Conservation (phyloP, 495 filamentous ascomycete species). For the Hamigera avellanea region DNA sequence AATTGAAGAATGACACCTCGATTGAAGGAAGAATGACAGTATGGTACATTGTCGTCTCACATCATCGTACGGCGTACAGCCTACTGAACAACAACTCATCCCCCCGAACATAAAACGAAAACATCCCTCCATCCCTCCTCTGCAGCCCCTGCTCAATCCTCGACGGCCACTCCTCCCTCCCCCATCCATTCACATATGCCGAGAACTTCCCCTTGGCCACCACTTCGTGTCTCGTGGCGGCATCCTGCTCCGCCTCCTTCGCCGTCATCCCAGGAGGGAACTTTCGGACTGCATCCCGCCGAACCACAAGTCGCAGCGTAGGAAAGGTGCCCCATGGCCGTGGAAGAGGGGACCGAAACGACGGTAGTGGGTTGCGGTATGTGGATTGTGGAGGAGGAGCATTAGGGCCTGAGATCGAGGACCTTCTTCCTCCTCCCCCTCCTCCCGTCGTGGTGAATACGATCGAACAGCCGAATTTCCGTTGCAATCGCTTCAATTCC, state of each 20-base stretch:
- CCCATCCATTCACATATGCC: slow-evolving; percentile 36
- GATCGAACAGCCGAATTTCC: slow-evolving; percentile 27
- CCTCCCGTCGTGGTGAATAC: slow-evolving; percentile 25
- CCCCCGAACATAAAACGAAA: slow-evolving; percentile 14
- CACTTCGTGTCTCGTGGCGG: slow-evolving; percentile 27
- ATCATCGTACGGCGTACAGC: no score
- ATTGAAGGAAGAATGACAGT: no score
- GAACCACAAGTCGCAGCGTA: slow-evolving; percentile 33
- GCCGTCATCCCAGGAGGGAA: slow-evolving; percentile 45
- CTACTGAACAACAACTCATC: background rate
- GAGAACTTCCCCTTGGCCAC: slow-evolving; percentile 29
- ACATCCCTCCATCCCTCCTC: slow-evolving; percentile 17
- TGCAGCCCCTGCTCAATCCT: slow-evolving; percentile 21
- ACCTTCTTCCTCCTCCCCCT: slow-evolving; percentile 11
- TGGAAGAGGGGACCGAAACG: slow-evolving; percentile 31
- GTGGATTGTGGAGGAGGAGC: no score
- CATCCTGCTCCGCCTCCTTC: slow-evolving; percentile 43
- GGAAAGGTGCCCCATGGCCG: slow-evolving; percentile 36
- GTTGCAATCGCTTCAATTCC: slow-evolving; percentile 24
- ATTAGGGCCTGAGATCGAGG: slow-evolving; percentile 15
- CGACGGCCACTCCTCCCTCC: slow-evolving; percentile 30
- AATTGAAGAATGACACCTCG: no score
- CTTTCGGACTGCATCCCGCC: slow-evolving; percentile 29
- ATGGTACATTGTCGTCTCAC: no score
- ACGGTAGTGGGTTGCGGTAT: slow-evolving; percentile 5